Base-by-base conservation (phyloP, 2,329 filamentous ascomycete species). In the Arthroderma sp. region DNA sequence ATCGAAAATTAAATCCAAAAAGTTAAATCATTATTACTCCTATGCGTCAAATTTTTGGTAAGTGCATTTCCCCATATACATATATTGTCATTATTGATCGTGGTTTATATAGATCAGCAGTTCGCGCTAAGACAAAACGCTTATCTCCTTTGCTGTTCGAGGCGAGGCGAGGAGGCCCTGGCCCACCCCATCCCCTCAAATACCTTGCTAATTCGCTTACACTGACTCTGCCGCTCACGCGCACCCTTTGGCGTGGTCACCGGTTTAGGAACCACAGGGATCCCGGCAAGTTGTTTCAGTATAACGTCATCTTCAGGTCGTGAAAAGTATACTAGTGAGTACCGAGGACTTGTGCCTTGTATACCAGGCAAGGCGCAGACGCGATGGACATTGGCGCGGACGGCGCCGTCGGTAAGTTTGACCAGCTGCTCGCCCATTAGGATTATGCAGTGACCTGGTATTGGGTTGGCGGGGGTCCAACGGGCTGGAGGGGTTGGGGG, bases 241-340 rank as follows among this genome's bases (percentile, higher is more conserved):
- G 19, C 17, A 17, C 31, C 35, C 21, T 55, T 21, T 0, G 17
- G 37, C n/a, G 23, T 11, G n/a, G 35, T 23, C 6, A 43, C 23
- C 11, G 58, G 55, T 28, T 28, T 31, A n/a, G 59, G 59, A 8
- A 60, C 56, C 5, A 60, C 57, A 13, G 59, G 17, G 21, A 57
- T 31, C 13, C 59, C 59, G 28, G 57, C 56, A 39, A 60, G 54
- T 51, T 60, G 59, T 39, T 58, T 56, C 35, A 60, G 38, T 13
- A 60, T 58, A 41, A 59, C 59, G 23, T 60, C 54, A 38, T 60
- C 59, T 39, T 60, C 59, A 6, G 56, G 59, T 4, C 59, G 54
- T 7, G 56, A 58, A 23, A 60, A 60, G 55, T 60, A 60, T 8
- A 60, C 59, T 2, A 60, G 49, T 13, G 59, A 60, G 44, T 54